These are phyloP conservation scores for Exophiala aquamarina DNA, from an alignment of 2,329 filamentous ascomycete genomes.

Conservation along the genomic window DNA sequence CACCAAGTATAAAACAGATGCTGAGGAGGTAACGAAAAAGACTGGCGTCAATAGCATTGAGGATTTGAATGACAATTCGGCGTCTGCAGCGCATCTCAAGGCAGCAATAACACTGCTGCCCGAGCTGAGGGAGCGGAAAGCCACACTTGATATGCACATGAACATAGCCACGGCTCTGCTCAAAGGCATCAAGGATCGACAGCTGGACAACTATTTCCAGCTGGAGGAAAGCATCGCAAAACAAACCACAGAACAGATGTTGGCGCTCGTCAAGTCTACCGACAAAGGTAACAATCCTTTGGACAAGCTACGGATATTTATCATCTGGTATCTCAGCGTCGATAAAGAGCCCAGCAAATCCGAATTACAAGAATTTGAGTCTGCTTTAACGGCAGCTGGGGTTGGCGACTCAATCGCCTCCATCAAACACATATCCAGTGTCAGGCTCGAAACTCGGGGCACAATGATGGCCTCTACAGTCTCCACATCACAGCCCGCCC, in stretches of 20 bases:
- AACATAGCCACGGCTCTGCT: conserved; percentile 82
- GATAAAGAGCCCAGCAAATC: conserved; percentile 80
- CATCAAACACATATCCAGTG: conserved; percentile 82
- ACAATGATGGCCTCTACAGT: conserved; percentile 87
- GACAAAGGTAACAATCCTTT: conserved; percentile 79
- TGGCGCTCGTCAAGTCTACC: conserved; percentile 79
- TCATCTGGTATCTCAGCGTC: conserved; percentile 95
- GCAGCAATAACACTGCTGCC: conserved; percentile 91
- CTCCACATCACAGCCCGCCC: conserved; percentile 63
- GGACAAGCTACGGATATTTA: conserved; percentile 90
- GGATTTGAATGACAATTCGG: conserved; percentile 83
- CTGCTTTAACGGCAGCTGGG: conserved; percentile 73
- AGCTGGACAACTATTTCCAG: conserved; percentile 95
- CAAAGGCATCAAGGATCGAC: conserved; percentile 87
- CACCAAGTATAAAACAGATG: conserved; percentile 92
- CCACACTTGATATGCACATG: conserved; percentile 98
- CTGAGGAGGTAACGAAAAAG: conserved; percentile 89
- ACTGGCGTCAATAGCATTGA: conserved; percentile 91
- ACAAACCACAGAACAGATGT: conserved; percentile 82
- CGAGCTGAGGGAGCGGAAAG: conserved; percentile 88
- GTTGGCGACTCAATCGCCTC: conserved; percentile 67
- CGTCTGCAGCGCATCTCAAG: conserved; percentile 91
- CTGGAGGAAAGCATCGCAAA: conserved; percentile 90
- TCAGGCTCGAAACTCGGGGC: conserved; percentile 94
- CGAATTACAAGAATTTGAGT: conserved; percentile 84